Evolutionary conservation across 1,284 basidiomycete genomes (phyloP), one percentile per base, ranked within the genome.

Genomic region (Cryptococcus floricola): DNA sequence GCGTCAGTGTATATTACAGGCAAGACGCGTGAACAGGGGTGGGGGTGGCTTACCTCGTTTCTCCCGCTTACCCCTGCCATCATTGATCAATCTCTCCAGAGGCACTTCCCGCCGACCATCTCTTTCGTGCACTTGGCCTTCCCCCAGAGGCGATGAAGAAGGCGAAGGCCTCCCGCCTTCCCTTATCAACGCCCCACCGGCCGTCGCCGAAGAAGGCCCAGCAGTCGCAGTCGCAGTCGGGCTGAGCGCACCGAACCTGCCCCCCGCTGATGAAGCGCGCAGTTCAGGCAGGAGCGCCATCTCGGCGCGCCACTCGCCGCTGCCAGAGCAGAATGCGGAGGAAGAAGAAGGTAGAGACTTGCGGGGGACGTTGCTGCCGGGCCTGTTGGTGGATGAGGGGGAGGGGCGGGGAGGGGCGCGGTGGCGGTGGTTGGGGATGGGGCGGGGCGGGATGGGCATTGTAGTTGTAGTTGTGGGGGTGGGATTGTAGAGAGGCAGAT

Each of bases 361-460:
- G 39, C 60, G 55, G 3, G 64, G 58, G 45, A 68, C 61, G 19
- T 56, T 46, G 6, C 50, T 23, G 25, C 69, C 63, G 19, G 69
- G 59, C 31, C 31, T 31, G 31, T 31, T 31, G 31, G 19, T 19
- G 19, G 19, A 19, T 2, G 31, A 31, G 7, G 31, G 2, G 31
- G 31, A 31, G 31, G 41, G 61, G 50, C 56, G 61, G 48, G 48
- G 45, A 48, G 52, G 31, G 27, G 23, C 19, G 51, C 27, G 48
- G 46, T 60, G 52, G 23, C 50, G 41, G 50, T 52, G 48, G 45
- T 64, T 53, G 31, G 64, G 67, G 58, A 70, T 66, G 42, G 70
- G 64, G 48, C 67, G 61, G 16, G 71, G 63, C 44, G 70, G 70
- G 56, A 74, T 64, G 23, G 68, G 67, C 69, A 71, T 68, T 46